Conservation (phyloP, 345 rosid genomes). For the Citrus hindsii region DNA sequence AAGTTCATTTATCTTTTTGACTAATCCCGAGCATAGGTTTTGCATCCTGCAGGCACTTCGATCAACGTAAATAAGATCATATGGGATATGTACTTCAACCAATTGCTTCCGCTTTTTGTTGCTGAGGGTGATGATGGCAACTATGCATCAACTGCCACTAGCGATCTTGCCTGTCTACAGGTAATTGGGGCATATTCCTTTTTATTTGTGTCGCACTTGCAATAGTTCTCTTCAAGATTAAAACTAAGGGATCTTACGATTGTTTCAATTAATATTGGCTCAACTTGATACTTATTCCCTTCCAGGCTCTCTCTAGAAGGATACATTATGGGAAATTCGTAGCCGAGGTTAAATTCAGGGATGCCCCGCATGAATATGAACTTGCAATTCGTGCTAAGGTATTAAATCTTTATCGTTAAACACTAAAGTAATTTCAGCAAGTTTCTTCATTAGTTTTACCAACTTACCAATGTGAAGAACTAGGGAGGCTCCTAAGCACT, state of each 20-base stretch:
- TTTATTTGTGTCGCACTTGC: background rate
- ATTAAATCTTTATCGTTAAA: background rate
- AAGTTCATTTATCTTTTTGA: background rate
- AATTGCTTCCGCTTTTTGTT: slow-evolving; percentile 71
- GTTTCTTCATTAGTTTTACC: background rate
- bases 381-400: slow-evolving; percentile 77
- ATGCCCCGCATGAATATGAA: slow-evolving; percentile 62
- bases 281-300: background rate
- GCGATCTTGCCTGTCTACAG: slow-evolving; percentile 76
- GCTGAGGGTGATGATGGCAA: slow-evolving; percentile 73
- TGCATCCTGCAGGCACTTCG: slow-evolving; percentile 57
- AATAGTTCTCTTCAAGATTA: background rate
- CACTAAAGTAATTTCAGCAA: background rate
- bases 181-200: slow-evolving; percentile 26
- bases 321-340: slow-evolving; percentile 86
- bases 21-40: slow-evolving; percentile 34
- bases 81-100: slow-evolving; percentile 63
- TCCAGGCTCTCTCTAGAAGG: slow-evolving; percentile 81
- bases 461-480: background rate
- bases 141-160: slow-evolving; percentile 64
- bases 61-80: slow-evolving; percentile 60
- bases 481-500: background rate
- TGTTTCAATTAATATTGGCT: background rate
- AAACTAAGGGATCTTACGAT: background rate
- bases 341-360: slow-evolving; percentile 82